phyloP scores from a whole-genome alignment of 2,329 filamentous ascomycete species.

The Penicillium sp. region DNA sequence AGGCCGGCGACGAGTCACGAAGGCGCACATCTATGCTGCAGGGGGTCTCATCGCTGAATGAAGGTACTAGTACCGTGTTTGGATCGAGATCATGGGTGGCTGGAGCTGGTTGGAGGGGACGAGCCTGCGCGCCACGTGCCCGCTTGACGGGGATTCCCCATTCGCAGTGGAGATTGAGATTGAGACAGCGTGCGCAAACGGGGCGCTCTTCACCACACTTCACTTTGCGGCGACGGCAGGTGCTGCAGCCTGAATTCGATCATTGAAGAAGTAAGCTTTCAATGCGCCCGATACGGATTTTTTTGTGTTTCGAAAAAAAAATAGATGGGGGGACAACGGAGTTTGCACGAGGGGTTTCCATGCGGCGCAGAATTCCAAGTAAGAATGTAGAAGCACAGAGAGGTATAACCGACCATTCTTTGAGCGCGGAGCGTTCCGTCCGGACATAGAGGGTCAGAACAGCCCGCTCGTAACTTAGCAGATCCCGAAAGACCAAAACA shows the following conservation, averaged over 20 bases:
- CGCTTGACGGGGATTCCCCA: conserved; percentile 30
- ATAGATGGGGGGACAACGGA: not conserved
- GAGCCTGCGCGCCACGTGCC: conserved; percentile 18
- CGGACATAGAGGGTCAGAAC: conserved; percentile 25
- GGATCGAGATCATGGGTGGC: conserved; percentile 7
- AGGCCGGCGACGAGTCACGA: conserved; percentile 13
- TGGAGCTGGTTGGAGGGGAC: conserved; percentile 24
- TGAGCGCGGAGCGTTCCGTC: conserved; percentile 35
- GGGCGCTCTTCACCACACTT: conserved; percentile 33
- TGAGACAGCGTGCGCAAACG: conserved; percentile 28
- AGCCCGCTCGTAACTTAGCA: conserved; percentile 8
- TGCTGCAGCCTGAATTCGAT: conserved; percentile 30
- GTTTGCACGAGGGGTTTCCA: not conserved
- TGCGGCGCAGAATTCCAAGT: not conserved
- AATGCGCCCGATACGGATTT: no score
- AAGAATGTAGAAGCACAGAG: not conserved
- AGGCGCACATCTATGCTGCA: conserved; percentile 9
- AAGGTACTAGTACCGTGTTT: conserved; percentile 3
- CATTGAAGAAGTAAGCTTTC: no score
- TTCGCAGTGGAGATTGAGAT: conserved; percentile 29
- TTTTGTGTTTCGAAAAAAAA: not conserved
- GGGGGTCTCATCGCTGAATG: conserved; percentile 7
- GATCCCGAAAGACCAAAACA: conserved; percentile 2
- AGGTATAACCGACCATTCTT: conserved; percentile 29
- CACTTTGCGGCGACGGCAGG: conserved; percentile 34